These are phyloP conservation scores for Rhizopogon salebrosus DNA, from an alignment of 768 basidiomycete genomes.

Conservation along the genomic window DNA sequence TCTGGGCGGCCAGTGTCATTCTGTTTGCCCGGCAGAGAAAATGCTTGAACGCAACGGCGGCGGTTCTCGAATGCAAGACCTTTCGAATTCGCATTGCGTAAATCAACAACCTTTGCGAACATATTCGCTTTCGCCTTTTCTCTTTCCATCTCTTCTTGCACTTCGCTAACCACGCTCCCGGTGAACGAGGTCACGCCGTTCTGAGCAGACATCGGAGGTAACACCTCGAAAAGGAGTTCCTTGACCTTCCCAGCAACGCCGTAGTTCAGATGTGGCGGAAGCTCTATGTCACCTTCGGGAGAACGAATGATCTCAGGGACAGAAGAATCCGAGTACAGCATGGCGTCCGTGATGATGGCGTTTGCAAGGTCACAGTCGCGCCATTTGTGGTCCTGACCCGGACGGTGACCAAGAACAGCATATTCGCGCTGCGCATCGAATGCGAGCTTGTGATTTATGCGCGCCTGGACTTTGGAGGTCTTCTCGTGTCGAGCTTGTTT, in stretches of 20 bases:
- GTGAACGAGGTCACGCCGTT: conserved; percentile 16
- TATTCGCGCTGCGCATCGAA: conserved; percentile 45
- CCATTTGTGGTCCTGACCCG: conserved; percentile 67
- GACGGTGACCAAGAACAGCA: conserved; percentile 69
- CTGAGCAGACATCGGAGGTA: conserved; percentile 52
- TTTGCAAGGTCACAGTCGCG: conserved; percentile 57
- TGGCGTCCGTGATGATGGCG: conserved; percentile 51
- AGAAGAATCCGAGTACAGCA: conserved; percentile 26
- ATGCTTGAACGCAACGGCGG: conserved; percentile 68
- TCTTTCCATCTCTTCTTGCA: conserved; percentile 22
- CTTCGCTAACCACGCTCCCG: conserved; percentile 14
- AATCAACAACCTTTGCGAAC: conserved; percentile 70
- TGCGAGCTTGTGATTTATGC: conserved; percentile 35
- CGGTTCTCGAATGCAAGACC: conserved; percentile 90
- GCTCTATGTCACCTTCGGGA: conserved; percentile 32
- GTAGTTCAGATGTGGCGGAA: conserved; percentile 56
- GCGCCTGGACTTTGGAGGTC: conserved; percentile 41
- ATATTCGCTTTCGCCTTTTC: conserved; percentile 44
- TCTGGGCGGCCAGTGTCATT: conserved; percentile 80
- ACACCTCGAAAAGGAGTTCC: conserved; percentile 56
- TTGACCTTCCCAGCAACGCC: conserved; percentile 57
- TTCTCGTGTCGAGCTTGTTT: conserved; percentile 33
- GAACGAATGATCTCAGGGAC: conserved; percentile 22
- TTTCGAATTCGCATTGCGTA: conserved; percentile 81
- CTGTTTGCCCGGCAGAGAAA: conserved; percentile 64